phyloP scores from a whole-genome alignment of 805 yeast species.

The Kazachstania psychrophila region DNA sequence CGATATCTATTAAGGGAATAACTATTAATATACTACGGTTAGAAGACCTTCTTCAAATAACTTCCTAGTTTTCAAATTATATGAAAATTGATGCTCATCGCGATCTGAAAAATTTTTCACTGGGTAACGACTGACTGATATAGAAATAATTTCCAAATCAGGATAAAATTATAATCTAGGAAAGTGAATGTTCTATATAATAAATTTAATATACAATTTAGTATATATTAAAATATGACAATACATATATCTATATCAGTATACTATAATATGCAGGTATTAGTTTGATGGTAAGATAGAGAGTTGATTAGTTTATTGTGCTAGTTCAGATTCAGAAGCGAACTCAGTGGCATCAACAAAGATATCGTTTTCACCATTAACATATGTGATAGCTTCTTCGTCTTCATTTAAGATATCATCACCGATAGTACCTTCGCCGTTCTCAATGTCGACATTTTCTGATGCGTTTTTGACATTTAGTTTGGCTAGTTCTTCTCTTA shows the following conservation, averaged over 20 bases:
- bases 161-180: background rate
- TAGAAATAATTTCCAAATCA: background rate
- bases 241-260: no score
- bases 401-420: slow-evolving; percentile 33
- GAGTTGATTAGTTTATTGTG: no score
- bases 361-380: slow-evolving; percentile 39
- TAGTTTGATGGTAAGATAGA: no score
- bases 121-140: no score
- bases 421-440: slow-evolving; percentile 22
- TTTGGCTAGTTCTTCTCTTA: slow-evolving; percentile 47
- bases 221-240: no score
- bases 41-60: no score
- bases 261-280: no score
- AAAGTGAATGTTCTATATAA: no score
- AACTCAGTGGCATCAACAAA: slow-evolving; percentile 33
- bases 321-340: slow-evolving; percentile 3
- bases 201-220: no score
- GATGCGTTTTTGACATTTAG: slow-evolving; percentile 27
- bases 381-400: slow-evolving; percentile 30
- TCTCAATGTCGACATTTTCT: slow-evolving; percentile 22
- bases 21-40: no score
- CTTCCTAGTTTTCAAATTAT: background rate
- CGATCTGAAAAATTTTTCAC: background rate
- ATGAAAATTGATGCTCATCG: background rate
- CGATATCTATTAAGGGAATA: background rate